phyloP scores from a whole-genome alignment of 306 rosid genomes.

The Sphenostylis stenocarpa region DNA sequence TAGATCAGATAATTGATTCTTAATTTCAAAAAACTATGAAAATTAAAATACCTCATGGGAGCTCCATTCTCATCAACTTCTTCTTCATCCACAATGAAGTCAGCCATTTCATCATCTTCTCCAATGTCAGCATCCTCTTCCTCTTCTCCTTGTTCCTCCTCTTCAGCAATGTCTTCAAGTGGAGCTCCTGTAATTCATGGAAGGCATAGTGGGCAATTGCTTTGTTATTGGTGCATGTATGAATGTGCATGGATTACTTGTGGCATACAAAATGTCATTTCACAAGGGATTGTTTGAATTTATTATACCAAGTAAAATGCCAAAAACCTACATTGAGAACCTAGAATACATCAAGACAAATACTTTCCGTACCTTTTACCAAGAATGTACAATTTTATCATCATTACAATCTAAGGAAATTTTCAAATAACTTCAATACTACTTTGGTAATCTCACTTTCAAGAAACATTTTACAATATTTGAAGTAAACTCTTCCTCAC shows the following conservation, averaged over 20 bases:
- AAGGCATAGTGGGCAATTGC: neutral
- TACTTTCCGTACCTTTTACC: neutral
- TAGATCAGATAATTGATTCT: conserved; percentile 20
- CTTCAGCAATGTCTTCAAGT: conserved; percentile 90
- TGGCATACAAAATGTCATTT: neutral
- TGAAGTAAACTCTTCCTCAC: neutral
- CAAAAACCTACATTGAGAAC: neutral
- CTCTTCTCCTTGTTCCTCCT: conserved; percentile 88
- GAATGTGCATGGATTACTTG: conserved; percentile 12
- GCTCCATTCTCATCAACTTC: conserved; percentile 77
- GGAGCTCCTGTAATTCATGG: conserved; percentile 56
- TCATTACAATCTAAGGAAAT: neutral
- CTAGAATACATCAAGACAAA: neutral
- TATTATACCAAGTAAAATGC: neutral
- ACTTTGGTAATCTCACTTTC: neutral
- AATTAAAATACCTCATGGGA: conserved; percentile 60
- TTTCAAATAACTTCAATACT: neutral
- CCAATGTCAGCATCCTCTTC: conserved; percentile 93
- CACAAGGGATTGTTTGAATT: neutral
- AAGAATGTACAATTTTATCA: neutral
- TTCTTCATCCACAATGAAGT: conserved; percentile 94
- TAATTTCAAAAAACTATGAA: neutral
- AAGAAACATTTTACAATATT: neutral
- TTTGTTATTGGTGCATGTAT: conserved; percentile 1
- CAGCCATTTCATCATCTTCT: conserved; percentile 98